Evolutionary conservation across 2,329 filamentous ascomycete species (phyloP).

Genomic region (Pyrenophora teres): DNA sequence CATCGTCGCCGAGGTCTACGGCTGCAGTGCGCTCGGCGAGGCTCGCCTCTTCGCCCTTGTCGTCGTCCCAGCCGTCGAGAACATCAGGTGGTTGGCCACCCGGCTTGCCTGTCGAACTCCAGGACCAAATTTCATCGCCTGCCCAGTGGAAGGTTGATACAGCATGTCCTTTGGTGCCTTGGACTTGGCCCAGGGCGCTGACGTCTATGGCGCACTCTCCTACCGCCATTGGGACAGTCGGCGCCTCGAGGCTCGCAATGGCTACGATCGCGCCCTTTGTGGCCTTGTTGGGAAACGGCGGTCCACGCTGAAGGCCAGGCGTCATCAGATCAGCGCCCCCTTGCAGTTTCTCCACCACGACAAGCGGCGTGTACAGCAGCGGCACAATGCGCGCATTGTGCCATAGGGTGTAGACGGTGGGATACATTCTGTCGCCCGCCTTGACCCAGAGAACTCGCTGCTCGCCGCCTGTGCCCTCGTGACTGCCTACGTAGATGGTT

Average conservation of each 20-base stretch:
- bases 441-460: constrained; percentile 68
- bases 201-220: constrained; percentile 69
- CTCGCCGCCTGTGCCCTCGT: constrained; percentile 57
- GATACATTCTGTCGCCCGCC: constrained; percentile 61
- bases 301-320: constrained; percentile 66
- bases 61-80: constrained; percentile 57
- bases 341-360: constrained; percentile 66
- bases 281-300: constrained; percentile 65
- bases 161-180: constrained; percentile 67
- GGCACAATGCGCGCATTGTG: constrained; percentile 64
- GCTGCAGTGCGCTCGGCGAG: constrained; percentile 49
- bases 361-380: constrained; percentile 65
- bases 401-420: constrained; percentile 70
- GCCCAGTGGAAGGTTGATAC: constrained; percentile 70
- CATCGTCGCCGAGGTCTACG: constrained; percentile 51
- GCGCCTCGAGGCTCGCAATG: constrained; percentile 62
- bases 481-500: constrained; percentile 66
- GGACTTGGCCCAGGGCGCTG: constrained; percentile 58
- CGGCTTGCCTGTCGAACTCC: constrained; percentile 60
- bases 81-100: constrained; percentile 59
- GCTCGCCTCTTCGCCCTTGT: constrained; percentile 35
- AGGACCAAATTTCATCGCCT: constrained; percentile 71
- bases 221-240: constrained; percentile 66
- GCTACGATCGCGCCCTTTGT: constrained; percentile 66
- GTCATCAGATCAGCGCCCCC: constrained; percentile 72